phyloP scores from a whole-genome alignment of 176 grass and related monocot genomes.

The Eragrostis curvula region DNA sequence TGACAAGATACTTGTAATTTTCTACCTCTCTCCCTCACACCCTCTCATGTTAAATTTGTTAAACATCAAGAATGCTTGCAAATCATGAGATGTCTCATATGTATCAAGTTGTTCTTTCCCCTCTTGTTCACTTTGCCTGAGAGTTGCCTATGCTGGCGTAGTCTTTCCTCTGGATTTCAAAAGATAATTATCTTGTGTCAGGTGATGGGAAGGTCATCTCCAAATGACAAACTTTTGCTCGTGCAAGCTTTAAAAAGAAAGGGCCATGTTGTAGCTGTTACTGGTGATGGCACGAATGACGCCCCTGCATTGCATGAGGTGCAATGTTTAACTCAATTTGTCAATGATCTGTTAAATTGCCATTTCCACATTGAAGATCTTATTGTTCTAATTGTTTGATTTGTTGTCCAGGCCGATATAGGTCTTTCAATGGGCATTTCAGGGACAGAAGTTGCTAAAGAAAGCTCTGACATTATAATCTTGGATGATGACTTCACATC shows the following conservation, averaged over 20 bases:
- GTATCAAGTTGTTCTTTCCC: not conserved
- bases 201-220: slow-evolving; percentile 98
- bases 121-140: slow-evolving; percentile 23
- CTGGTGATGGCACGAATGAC: slow-evolving; percentile 97
- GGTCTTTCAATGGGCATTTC: slow-evolving; percentile 95
- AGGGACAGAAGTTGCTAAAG: slow-evolving; percentile 99
- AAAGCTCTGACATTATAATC: slow-evolving; percentile 98
- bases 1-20: slow-evolving; percentile 80
- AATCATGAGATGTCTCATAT: slow-evolving; percentile 9
- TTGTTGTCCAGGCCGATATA: slow-evolving; percentile 85
- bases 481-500: slow-evolving; percentile 95
- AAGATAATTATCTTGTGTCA: slow-evolving; percentile 55
- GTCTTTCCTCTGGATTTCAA: not conserved
- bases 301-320: slow-evolving; percentile 97
- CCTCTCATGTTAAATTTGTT: not conserved
- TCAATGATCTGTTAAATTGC: slow-evolving; percentile 14
- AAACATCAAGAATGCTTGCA: not conserved
- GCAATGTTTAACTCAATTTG: slow-evolving; percentile 30
- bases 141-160: not conserved
- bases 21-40: not conserved
- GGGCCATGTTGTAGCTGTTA: slow-evolving; percentile 96
- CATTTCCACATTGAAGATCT: slow-evolving; percentile 9
- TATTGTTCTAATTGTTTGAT: slow-evolving; percentile 29
- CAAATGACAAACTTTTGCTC: slow-evolving; percentile 92
- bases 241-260: slow-evolving; percentile 94